phyloP scores from a whole-genome alignment of 2,329 filamentous ascomycete species.

The Botrytis porri region DNA sequence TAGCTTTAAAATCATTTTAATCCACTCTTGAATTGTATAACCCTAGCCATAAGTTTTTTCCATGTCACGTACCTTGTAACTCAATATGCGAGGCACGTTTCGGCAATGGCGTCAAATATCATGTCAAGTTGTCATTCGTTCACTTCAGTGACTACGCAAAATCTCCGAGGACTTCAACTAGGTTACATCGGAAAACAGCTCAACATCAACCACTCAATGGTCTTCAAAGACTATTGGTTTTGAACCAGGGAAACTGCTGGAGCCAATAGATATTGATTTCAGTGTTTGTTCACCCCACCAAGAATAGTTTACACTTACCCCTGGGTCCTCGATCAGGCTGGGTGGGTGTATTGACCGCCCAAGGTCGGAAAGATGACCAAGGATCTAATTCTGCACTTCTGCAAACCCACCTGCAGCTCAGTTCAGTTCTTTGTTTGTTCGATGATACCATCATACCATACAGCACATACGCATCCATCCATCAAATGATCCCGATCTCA shows the following conservation, averaged over 20 bases:
- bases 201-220: constrained; percentile 9
- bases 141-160: neutral
- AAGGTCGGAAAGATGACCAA: constrained; percentile 13
- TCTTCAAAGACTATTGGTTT: neutral
- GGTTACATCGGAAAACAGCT: constrained; percentile 6
- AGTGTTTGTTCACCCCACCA: neutral
- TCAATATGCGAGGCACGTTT: constrained; percentile 19
- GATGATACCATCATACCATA: constrained; percentile 21
- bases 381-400: constrained; percentile 13
- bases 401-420: neutral
- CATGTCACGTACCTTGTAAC: constrained; percentile 15
- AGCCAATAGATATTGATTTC: constrained; percentile 4
- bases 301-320: constrained; percentile 1
- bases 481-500: constrained; percentile 21
- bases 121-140: constrained; percentile 19
- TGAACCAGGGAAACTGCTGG: neutral
- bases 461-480: constrained; percentile 13
- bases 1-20: neutral
- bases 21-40: constrained; percentile 11
- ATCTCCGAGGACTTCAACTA: constrained; percentile 12
- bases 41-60: neutral
- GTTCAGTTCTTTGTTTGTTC: constrained; percentile 14
- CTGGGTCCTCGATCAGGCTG: constrained; percentile 12
- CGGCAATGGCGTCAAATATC: constrained; percentile 22
- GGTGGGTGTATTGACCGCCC: neutral